Percentiles rank a stretch among this genome's conserved stretches.
These are phyloP conservation scores for Brachypodium distachyon DNA, from an alignment of 202 grass and related monocot genomes.

Conservation along the genomic window DNA sequence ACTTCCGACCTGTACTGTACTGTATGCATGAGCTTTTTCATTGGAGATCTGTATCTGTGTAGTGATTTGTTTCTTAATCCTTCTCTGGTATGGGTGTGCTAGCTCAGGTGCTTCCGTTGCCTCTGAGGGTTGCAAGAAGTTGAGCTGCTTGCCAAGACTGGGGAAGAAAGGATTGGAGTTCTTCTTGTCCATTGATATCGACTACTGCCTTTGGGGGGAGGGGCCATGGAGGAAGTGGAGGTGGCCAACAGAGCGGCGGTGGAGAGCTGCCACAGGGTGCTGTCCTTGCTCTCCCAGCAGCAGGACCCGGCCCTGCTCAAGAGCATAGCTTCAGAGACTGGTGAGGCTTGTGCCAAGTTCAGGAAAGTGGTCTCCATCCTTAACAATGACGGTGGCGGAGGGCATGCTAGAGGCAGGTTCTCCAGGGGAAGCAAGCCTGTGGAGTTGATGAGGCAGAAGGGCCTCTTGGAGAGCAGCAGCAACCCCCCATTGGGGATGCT, in stretches of 20 bases:
- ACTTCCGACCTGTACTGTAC: background rate
- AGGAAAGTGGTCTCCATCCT: slow-evolving; percentile 69
- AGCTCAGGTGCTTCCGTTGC: slow-evolving; percentile 24
- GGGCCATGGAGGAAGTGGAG: slow-evolving; percentile 75
- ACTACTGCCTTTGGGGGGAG: too few species aligned
- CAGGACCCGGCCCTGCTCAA: slow-evolving; percentile 46
- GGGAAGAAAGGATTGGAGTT: background rate
- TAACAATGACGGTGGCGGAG: background rate
- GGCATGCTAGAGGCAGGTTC: slow-evolving; percentile 61
- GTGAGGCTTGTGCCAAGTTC: slow-evolving; percentile 68
- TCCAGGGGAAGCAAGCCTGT: slow-evolving; percentile 18
- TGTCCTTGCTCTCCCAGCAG: slow-evolving; percentile 54
- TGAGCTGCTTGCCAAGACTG: slow-evolving; percentile 16
- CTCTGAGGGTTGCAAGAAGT: slow-evolving; percentile 8
- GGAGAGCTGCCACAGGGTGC: slow-evolving; percentile 68
- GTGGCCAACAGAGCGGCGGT: slow-evolving; percentile 66
- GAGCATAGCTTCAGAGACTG: slow-evolving; percentile 52
- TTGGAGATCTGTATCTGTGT: slow-evolving; percentile 27
- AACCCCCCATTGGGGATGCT: background rate
- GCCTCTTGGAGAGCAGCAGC: slow-evolving; percentile 30
- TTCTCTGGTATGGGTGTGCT: background rate
- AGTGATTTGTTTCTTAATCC: slow-evolving; percentile 4
- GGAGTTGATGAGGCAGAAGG: slow-evolving; percentile 32
- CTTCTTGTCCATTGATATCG: background rate
- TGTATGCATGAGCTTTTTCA: background rate